Percentiles rank a stretch among this genome's conserved stretches.
These are phyloP conservation scores for Pleurotus sapidus DNA, from an alignment of 768 basidiomycete genomes.

Conservation along the genomic window DNA sequence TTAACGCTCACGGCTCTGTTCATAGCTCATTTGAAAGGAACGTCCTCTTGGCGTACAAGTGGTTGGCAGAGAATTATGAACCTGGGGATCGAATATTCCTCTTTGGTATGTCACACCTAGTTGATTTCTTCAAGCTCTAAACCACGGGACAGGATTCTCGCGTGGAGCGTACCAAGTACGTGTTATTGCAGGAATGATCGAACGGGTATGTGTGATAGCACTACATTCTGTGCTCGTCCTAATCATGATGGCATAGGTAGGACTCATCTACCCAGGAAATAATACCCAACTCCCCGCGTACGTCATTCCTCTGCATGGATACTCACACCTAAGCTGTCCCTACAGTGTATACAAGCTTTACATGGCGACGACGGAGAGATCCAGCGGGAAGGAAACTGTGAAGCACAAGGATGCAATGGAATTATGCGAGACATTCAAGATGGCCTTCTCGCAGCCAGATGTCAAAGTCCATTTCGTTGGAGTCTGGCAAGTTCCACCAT, in stretches of 20 bases:
- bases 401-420: background rate
- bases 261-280: slow-evolving; percentile 38
- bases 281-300: slow-evolving; percentile 35
- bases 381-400: background rate
- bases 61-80: slow-evolving; percentile 36
- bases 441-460: slow-evolving; percentile 15
- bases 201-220: slow-evolving; percentile 20
- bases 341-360: slow-evolving; percentile 36
- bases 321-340: background rate
- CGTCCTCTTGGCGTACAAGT: slow-evolving; percentile 35
- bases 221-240: no score
- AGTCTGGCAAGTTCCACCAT: slow-evolving; percentile 28
- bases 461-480: slow-evolving; percentile 43
- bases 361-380: slow-evolving; percentile 11
- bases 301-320: no score
- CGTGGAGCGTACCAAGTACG: slow-evolving; percentile 47
- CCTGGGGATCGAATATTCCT: slow-evolving; percentile 37
- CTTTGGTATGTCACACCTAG: slow-evolving; percentile 26
- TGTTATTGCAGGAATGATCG: slow-evolving; percentile 42
- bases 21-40: slow-evolving; percentile 31
- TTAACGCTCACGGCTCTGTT: background rate
- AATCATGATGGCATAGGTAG: slow-evolving; percentile 29
- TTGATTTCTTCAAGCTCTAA: background rate
- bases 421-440: slow-evolving; percentile 17
- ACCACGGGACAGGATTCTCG: slow-evolving; percentile 36